phyloP scores from a whole-genome alignment of 1,284 basidiomycete species.

The Ganoderma lucidum region DNA sequence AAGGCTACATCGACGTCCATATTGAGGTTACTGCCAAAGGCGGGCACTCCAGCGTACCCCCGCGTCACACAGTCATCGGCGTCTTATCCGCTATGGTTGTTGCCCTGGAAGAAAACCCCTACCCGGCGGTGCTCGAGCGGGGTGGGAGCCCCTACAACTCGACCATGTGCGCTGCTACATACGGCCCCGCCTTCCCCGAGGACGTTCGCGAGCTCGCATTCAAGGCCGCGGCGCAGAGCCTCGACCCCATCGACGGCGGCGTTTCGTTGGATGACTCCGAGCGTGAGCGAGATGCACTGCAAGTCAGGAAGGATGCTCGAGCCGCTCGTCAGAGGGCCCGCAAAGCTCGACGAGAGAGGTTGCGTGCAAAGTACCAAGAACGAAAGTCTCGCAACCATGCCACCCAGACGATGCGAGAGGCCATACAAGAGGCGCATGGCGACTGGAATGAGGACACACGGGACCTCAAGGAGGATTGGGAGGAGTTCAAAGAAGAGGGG shows the following conservation, averaged over 20 bases:
- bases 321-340: not conserved
- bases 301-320: not conserved
- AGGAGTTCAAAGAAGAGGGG: not conserved
- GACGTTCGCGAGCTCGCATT: conserved; percentile 29
- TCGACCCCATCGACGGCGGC: not conserved
- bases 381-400: not conserved
- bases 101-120: conserved; percentile 56
- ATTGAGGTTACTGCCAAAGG: conserved; percentile 60
- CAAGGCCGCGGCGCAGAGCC: conserved; percentile 35
- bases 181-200: conserved; percentile 34
- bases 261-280: not conserved
- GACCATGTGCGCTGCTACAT: conserved; percentile 37
- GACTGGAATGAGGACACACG: not conserved
- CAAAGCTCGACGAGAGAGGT: not conserved
- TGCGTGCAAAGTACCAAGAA: not conserved
- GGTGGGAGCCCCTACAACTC: conserved; percentile 34
- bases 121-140: conserved; percentile 43
- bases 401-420: not conserved
- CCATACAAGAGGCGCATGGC: not conserved
- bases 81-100: conserved; percentile 58
- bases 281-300: not conserved
- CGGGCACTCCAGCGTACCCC: conserved; percentile 73
- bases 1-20: conserved; percentile 66
- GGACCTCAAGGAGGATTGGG: not conserved
- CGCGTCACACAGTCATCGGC: conserved; percentile 64